Conservation (phyloP, 2,329 filamentous ascomycete genomes). For the Monilinia fructicola region DNA sequence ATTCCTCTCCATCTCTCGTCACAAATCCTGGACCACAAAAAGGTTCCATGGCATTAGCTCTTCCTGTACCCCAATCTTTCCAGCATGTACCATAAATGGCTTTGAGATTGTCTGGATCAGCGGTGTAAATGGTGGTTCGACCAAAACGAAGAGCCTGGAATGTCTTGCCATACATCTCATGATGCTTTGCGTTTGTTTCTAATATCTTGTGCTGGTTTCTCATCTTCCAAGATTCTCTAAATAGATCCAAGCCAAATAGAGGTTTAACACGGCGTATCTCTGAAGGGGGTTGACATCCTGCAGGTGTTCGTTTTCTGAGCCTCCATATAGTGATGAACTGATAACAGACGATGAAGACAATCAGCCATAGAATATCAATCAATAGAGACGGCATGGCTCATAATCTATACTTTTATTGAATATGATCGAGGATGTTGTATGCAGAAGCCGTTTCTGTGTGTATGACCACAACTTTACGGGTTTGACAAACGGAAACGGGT, state of each 20-base stretch:
- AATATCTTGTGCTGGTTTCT: neutral
- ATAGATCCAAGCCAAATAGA: constrained; percentile 13
- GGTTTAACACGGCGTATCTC: neutral
- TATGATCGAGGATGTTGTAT: neutral
- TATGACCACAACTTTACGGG: no score
- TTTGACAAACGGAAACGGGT: no score
- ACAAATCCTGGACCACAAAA: constrained; percentile 20
- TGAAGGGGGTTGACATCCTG: neutral
- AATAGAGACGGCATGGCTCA: neutral
- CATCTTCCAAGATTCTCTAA: neutral
- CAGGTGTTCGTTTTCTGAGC: neutral
- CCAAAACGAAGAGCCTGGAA: constrained; percentile 2
- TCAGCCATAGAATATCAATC: neutral
- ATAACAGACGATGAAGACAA: neutral
- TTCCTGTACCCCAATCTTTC: constrained; percentile 9
- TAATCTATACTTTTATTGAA: neutral
- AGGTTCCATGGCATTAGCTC: constrained; percentile 4
- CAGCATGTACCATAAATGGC: neutral
- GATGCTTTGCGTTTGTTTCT: neutral
- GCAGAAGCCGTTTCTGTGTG: neutral
- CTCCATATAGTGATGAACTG: neutral
- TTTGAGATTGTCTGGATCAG: constrained; percentile 13
- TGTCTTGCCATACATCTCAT: constrained; percentile 9
- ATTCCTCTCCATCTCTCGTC: constrained; percentile 17
- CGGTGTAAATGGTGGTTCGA: neutral